phyloP scores from a whole-genome alignment of 257 asterid species.

The Verbascum thapsus region DNA sequence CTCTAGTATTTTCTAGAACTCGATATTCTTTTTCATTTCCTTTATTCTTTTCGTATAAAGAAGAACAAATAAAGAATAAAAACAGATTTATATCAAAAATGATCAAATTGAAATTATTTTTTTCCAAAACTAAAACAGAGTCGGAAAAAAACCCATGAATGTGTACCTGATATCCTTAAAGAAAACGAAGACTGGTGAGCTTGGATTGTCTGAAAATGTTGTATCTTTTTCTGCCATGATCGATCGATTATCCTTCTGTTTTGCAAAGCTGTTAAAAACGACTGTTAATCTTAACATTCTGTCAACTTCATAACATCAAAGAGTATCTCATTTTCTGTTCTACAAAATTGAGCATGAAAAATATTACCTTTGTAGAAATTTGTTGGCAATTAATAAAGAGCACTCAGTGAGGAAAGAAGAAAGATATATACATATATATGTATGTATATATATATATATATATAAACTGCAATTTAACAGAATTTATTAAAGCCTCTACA shows the following conservation, averaged over 20 bases:
- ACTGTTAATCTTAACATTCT: too few species aligned
- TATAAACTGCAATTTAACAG: too few species aligned
- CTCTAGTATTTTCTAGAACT: too few species aligned
- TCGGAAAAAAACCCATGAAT: not conserved
- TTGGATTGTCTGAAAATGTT: conserved; percentile 24
- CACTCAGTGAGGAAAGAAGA: too few species aligned
- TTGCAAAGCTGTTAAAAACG: not conserved
- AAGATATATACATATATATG: too few species aligned
- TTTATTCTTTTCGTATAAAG: too few species aligned
- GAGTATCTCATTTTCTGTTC: too few species aligned
- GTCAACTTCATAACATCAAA: conserved; percentile 9
- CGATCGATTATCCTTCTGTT: not conserved
- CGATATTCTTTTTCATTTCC: too few species aligned
- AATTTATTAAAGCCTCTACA: too few species aligned
- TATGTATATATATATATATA: too few species aligned
- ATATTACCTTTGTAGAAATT: not conserved
- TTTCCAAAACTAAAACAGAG: too few species aligned
- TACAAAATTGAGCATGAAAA: not conserved
- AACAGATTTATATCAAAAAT: not conserved
- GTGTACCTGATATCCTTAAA: conserved; percentile 43
- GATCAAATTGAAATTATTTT: not conserved
- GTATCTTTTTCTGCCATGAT: conserved; percentile 40
- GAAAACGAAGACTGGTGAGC: conserved; percentile 39
- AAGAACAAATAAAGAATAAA: not conserved
- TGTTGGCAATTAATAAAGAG: too few species aligned